Evolutionary conservation across 805 yeast genomes (phyloP).

Genomic region (Candida suzukii): DNA sequence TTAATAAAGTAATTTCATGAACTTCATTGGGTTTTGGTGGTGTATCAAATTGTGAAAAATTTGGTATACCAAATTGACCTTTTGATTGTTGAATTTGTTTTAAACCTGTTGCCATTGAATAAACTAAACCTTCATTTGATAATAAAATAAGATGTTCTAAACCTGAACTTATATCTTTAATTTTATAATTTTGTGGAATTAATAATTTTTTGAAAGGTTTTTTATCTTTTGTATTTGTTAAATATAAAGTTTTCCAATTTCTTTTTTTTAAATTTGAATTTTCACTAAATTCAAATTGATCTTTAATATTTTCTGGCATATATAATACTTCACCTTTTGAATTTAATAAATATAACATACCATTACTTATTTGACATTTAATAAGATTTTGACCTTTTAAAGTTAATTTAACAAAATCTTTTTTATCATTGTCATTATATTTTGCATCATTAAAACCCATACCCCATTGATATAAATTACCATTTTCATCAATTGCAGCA

Average conservation of each 20-base stretch:
- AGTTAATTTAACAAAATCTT: conserved; percentile 22
- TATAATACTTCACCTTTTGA: conserved; percentile 38
- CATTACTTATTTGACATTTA: conserved; percentile 44
- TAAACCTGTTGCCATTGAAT: conserved; percentile 52
- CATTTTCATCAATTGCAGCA: conserved; percentile 57
- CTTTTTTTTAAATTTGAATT: background rate
- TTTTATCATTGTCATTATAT: background rate
- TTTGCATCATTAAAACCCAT: conserved; percentile 25
- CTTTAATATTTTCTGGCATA: conserved; percentile 23
- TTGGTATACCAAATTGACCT: conserved; percentile 86
- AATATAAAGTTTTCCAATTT: background rate
- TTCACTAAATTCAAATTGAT: conserved; percentile 7
- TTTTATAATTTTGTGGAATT: conserved; percentile 6
- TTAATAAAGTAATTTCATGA: conserved; percentile 51
- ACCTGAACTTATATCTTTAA: conserved; percentile 48
- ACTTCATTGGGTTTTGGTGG: conserved; percentile 43
- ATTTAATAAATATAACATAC: conserved; percentile 42
- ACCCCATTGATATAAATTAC: conserved; percentile 75
- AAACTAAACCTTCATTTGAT: conserved; percentile 53
- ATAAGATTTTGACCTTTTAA: conserved; percentile 40
- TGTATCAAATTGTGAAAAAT: conserved; percentile 54
- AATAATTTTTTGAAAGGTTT: conserved; percentile 2
- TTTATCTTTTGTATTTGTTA: background rate
- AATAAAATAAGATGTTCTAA: conserved; percentile 60
- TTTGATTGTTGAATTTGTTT: conserved; percentile 32